These are phyloP conservation scores for Euphorbia pulcherrima DNA, from an alignment of 345 rosid species.

Conservation along the genomic window DNA sequence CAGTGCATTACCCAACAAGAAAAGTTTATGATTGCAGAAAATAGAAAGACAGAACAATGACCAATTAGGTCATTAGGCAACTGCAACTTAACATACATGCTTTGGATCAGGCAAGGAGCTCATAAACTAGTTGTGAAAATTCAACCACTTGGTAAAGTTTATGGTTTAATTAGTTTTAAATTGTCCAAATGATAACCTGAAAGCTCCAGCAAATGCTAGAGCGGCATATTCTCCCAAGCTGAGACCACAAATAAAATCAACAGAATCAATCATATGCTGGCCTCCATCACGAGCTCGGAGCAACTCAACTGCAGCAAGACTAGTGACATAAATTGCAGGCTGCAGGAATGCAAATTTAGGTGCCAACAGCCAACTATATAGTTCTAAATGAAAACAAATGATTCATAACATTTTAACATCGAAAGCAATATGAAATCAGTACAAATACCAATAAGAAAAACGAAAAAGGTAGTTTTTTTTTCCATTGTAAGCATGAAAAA, in stretches of 20 bases:
- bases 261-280: constrained; percentile 76
- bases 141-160: background rate
- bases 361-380: background rate
- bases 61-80: background rate
- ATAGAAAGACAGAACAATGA: background rate
- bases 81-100: background rate
- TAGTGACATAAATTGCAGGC: constrained; percentile 99
- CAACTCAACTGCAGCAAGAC: constrained; percentile 94
- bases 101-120: background rate
- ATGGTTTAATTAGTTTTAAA: background rate
- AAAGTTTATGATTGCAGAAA: background rate
- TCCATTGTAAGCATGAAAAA: background rate
- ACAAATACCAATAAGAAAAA: background rate
- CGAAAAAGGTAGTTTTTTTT: background rate
- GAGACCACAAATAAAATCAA: constrained; percentile 92
- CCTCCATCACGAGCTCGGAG: constrained; percentile 86
- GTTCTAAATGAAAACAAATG: background rate
- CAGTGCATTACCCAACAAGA: background rate
- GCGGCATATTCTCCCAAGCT: constrained; percentile 99
- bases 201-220: constrained; percentile 89
- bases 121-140: background rate
- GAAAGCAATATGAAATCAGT: background rate
- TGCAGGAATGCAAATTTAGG: constrained; percentile 30
- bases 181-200: constrained; percentile 51
- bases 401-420: background rate